Percentiles rank a stretch among this genome's conserved stretches.
Conservation (phyloP, 2,329 filamentous ascomycete species). For the Penicillium sp. region DNA sequence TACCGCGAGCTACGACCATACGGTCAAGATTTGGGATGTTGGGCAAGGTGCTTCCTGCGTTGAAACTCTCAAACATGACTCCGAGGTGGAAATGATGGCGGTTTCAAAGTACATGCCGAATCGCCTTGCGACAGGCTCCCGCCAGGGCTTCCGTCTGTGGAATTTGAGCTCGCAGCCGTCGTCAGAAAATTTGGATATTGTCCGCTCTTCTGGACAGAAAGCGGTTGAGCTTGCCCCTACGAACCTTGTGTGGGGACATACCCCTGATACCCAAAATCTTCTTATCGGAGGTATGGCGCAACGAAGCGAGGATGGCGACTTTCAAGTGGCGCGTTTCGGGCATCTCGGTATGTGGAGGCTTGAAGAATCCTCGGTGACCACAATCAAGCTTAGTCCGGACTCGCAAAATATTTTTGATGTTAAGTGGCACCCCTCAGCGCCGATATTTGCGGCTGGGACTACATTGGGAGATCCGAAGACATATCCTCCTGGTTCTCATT, state of each 20-base stretch:
- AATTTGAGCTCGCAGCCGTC: slow-evolving; percentile 25
- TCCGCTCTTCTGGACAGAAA: slow-evolving; percentile 25
- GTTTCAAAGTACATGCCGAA: slow-evolving; percentile 44
- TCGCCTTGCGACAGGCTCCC: slow-evolving; percentile 54
- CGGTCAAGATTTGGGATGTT: slow-evolving; percentile 61
- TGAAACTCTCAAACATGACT: slow-evolving; percentile 49
- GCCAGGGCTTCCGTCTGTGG: slow-evolving; percentile 44
- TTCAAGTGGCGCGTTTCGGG: slow-evolving; percentile 46
- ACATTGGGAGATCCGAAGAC: slow-evolving; percentile 33
- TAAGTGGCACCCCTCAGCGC: slow-evolving; percentile 58
- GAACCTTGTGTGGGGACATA: slow-evolving; percentile 54
- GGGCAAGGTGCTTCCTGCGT: slow-evolving; percentile 31
- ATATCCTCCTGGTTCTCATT: slow-evolving; percentile 46
- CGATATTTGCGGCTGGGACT: slow-evolving; percentile 59
- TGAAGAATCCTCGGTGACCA: slow-evolving; percentile 38
- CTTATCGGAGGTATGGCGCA: slow-evolving; percentile 61
- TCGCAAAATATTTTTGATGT: slow-evolving; percentile 63
- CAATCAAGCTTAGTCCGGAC: slow-evolving; percentile 49
- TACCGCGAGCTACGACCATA: slow-evolving; percentile 60
- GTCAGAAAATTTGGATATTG: slow-evolving; percentile 34
- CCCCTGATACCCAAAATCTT: slow-evolving; percentile 41
- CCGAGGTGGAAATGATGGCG: slow-evolving; percentile 57
- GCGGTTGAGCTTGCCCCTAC: slow-evolving; percentile 47
- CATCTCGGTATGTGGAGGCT: slow-evolving; percentile 61
- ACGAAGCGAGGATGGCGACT: slow-evolving; percentile 37